Percentiles rank a stretch among this genome's conserved stretches.
Evolutionary conservation across 1,284 basidiomycete genomes (phyloP).

Genomic region (Boletus austroedulis): DNA sequence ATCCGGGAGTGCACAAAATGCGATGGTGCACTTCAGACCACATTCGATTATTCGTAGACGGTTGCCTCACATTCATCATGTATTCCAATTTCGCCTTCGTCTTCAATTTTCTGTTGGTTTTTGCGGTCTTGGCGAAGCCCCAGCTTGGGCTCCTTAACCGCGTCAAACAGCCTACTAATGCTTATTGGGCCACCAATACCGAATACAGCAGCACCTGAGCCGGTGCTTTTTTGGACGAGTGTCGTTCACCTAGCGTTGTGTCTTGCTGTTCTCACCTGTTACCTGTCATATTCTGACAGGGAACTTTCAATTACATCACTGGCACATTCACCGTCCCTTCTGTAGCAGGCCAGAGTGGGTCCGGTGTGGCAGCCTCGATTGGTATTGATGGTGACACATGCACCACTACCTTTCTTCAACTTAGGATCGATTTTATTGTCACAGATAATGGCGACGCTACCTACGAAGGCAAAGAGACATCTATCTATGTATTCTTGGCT

Average conservation of each 20-base stretch:
- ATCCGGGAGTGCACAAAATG: too few species aligned
- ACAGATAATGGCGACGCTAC: background rate
- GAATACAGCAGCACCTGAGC: background rate
- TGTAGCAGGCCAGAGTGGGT: background rate
- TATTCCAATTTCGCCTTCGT: background rate
- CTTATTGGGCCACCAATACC: background rate
- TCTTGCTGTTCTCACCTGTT: background rate
- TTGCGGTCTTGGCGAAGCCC: background rate
- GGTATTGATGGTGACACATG: conserved; percentile 15
- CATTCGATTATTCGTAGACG: background rate
- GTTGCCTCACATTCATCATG: background rate
- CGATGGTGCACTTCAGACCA: background rate
- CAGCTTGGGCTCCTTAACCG: background rate
- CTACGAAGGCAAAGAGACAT: background rate
- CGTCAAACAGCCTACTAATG: background rate
- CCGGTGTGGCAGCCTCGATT: conserved; percentile 4
- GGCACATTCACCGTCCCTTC: conserved; percentile 9
- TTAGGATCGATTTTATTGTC: background rate
- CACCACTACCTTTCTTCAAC: background rate
- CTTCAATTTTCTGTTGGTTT: background rate
- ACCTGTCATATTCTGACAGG: background rate
- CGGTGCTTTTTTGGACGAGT: background rate
- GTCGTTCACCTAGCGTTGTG: background rate
- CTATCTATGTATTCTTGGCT: background rate
- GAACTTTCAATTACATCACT: background rate